Conservation (phyloP, 345 rosid species). For the Turnera subulata region DNA sequence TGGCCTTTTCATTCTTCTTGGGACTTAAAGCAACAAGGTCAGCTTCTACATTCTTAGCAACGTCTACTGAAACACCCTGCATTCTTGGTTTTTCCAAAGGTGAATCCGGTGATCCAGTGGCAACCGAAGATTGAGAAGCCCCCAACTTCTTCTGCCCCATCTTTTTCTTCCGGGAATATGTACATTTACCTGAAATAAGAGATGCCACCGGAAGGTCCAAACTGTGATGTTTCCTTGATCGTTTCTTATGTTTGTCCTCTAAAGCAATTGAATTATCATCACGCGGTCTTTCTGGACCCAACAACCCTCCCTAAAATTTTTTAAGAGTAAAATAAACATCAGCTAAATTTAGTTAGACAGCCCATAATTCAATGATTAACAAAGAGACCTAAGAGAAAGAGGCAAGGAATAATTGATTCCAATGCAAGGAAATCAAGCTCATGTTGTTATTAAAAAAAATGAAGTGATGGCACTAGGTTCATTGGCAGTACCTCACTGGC, state of each 20-base stretch:
- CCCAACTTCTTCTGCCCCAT: constrained; percentile 36
- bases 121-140: constrained; percentile 26
- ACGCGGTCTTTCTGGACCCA: constrained; percentile 11
- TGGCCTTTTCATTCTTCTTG: constrained; percentile 33
- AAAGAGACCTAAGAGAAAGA: background rate
- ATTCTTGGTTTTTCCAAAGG: constrained; percentile 37
- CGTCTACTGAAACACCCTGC: constrained; percentile 17
- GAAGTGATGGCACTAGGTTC: too few relatives aligned
- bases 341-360: background rate
- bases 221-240: constrained; percentile 18
- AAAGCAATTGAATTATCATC: constrained; percentile 3
- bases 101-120: constrained; percentile 20
- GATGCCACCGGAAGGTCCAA: constrained; percentile 21
- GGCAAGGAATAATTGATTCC: background rate
- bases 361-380: background rate
- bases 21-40: constrained; percentile 22
- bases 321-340: constrained; percentile 2
- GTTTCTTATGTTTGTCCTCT: constrained; percentile 17
- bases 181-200: constrained; percentile 37
- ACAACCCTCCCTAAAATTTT: constrained; percentile 29
- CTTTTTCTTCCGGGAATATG: constrained; percentile 52
- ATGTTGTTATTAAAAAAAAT: background rate
- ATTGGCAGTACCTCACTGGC: constrained; percentile 28
- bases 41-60: constrained; percentile 17
- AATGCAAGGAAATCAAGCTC: background rate